Percentiles rank a stretch among this genome's conserved stretches.
These are phyloP conservation scores for Lepiota brunneoincarnata DNA, from an alignment of 768 basidiomycete genomes.

Conservation along the genomic window DNA sequence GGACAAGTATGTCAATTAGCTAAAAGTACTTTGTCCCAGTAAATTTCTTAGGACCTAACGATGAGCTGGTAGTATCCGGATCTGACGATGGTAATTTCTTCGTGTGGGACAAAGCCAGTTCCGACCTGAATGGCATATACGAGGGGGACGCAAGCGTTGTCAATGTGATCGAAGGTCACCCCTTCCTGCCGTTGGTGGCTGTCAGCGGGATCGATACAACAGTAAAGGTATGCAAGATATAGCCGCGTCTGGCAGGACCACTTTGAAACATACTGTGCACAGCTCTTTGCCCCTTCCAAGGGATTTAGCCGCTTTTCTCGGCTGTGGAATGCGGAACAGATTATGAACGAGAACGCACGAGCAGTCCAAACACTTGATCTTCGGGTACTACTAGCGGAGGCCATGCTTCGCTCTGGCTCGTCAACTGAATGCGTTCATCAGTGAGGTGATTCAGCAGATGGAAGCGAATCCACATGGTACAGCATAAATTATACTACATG, in stretches of 20 bases:
- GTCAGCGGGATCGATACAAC: slow-evolving; percentile 86
- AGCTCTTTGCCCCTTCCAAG: slow-evolving; percentile 67
- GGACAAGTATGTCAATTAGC: neutral
- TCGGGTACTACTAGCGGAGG: slow-evolving; percentile 5
- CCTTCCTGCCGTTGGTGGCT: slow-evolving; percentile 76
- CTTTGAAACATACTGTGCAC: neutral
- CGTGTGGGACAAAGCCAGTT: slow-evolving; percentile 75
- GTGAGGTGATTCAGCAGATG: neutral
- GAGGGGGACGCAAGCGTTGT: slow-evolving; percentile 83
- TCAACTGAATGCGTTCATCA: slow-evolving; percentile 8
- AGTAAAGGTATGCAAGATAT: slow-evolving; percentile 57
- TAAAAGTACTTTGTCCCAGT: slow-evolving; percentile 38
- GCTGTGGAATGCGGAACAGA: slow-evolving; percentile 46
- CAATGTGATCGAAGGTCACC: slow-evolving; percentile 85
- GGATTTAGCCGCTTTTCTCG: slow-evolving; percentile 52
- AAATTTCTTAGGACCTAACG: slow-evolving; percentile 77
- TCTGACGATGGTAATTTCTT: slow-evolving; percentile 90
- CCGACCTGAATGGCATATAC: slow-evolving; percentile 67
- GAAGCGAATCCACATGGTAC: neutral
- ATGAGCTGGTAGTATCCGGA: slow-evolving; percentile 79
- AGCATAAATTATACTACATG: slow-evolving; percentile 9
- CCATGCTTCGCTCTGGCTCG: slow-evolving; percentile 8
- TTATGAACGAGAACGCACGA: slow-evolving; percentile 54
- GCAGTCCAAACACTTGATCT: slow-evolving; percentile 8
- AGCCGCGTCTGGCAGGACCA: neutral